phyloP scores from a whole-genome alignment of 2,329 filamentous ascomycete genomes.

The Penicillium sp. region DNA sequence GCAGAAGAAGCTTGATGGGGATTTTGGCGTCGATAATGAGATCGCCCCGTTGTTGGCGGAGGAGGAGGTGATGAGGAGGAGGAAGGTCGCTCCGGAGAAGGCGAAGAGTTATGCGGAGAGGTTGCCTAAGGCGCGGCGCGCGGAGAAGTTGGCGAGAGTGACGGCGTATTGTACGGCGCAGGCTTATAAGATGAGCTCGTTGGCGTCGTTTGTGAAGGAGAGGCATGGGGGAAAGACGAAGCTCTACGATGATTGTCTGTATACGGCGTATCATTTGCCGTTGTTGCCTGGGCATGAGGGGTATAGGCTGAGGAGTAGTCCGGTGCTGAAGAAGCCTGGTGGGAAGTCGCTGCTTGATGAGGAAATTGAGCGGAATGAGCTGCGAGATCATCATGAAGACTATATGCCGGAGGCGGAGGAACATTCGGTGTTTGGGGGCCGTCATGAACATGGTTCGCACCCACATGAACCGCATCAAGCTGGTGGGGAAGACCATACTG shows the following conservation, averaged over 20 bases:
- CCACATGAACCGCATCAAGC: too few species aligned
- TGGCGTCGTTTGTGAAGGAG: constrained; percentile 79
- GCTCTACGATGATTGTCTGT: constrained; percentile 93
- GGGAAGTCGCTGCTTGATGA: constrained; percentile 88
- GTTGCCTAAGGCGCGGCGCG: constrained; percentile 74
- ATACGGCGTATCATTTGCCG: constrained; percentile 88
- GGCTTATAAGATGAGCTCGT: constrained; percentile 77
- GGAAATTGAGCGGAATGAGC: constrained; percentile 89
- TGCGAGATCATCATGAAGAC: constrained; percentile 78
- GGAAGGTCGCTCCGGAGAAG: constrained; percentile 40
- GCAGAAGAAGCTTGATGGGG: constrained; percentile 36
- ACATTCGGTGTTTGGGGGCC: too few species aligned
- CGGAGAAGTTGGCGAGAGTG: constrained; percentile 77
- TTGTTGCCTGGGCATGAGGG: constrained; percentile 77
- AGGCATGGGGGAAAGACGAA: constrained; percentile 88
- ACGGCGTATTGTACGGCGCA: constrained; percentile 96
- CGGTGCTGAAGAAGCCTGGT: constrained; percentile 82
- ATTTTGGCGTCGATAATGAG: constrained; percentile 51
- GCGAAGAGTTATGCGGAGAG: constrained; percentile 92
- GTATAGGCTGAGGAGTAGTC: constrained; percentile 79
- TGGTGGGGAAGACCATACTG: constrained; percentile 26
- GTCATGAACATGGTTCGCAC: too few species aligned
- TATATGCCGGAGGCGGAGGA: constrained; percentile 63
- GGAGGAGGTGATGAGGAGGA: constrained; percentile 55
- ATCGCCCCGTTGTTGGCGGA: constrained; percentile 45